Percentiles rank a stretch among this genome's conserved stretches.
Conservation (phyloP, 2,329 filamentous ascomycete genomes). For the Coccinonectria pachysandricola region DNA sequence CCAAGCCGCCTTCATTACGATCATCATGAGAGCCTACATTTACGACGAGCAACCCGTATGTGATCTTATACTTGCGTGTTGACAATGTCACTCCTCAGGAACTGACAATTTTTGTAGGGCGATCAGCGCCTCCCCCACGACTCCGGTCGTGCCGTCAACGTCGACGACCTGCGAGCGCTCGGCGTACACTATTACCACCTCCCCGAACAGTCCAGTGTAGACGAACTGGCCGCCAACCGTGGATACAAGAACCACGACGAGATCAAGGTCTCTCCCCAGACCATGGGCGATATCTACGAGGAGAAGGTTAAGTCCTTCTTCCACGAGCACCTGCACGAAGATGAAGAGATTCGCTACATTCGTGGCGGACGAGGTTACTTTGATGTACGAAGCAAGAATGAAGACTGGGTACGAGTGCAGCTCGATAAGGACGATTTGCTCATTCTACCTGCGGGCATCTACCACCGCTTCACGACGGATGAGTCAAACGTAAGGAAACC, state of each 20-base stretch:
- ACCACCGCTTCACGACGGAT: constrained; percentile 95
- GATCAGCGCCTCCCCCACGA: constrained; percentile 90
- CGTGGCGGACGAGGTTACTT: constrained; percentile 83
- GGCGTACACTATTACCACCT: constrained; percentile 73
- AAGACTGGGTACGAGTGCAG: constrained; percentile 81
- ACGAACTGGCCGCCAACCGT: constrained; percentile 63
- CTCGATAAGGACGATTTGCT: constrained; percentile 84
- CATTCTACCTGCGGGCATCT: constrained; percentile 89
- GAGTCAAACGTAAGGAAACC: constrained; percentile 79
- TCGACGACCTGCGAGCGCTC: constrained; percentile 57
- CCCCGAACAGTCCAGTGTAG: constrained; percentile 53
- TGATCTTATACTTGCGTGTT: constrained; percentile 6
- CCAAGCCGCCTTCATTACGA: too few species aligned
- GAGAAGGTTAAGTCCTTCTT: constrained; percentile 92
- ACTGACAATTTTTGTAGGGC: constrained; percentile 44
- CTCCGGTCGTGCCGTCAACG: constrained; percentile 60
- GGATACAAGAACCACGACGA: constrained; percentile 93
- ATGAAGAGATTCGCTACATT: constrained; percentile 96
- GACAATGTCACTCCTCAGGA: not conserved
- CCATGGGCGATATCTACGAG: constrained; percentile 82
- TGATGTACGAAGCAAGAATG: constrained; percentile 72
- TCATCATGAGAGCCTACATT: constrained; percentile 51
- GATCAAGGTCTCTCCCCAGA: constrained; percentile 75
- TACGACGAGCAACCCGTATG: constrained; percentile 46
- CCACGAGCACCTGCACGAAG: constrained; percentile 90